Evolutionary conservation across 2,329 filamentous ascomycete species (phyloP).

Genomic region (Sarocladium oryzae): DNA sequence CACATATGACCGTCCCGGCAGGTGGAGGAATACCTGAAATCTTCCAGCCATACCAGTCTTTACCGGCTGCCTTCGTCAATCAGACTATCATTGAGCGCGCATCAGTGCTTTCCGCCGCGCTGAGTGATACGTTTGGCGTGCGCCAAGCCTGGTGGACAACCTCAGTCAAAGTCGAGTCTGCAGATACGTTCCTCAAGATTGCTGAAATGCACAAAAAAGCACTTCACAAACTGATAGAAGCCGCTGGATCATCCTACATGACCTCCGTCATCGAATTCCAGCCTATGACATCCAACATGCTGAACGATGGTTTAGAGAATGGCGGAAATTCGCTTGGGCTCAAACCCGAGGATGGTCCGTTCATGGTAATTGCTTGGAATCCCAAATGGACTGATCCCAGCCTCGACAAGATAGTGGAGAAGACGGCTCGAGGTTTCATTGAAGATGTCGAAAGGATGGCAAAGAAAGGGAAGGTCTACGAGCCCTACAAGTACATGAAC

Average conservation of each 20-base stretch:
- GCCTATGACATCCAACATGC: conserved; percentile 31
- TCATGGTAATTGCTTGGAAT: conserved; percentile 16
- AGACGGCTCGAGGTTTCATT: conserved; percentile 14
- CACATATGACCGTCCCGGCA: conserved; percentile 14
- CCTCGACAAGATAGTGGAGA: conserved; percentile 16
- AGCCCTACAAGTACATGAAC: conserved; percentile 32
- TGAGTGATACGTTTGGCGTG: background rate
- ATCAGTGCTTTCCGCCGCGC: background rate
- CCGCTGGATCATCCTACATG: background rate
- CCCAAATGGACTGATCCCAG: conserved; percentile 16
- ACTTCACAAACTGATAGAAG: background rate
- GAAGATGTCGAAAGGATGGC: conserved; percentile 12
- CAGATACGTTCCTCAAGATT: background rate
- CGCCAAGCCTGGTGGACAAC: background rate
- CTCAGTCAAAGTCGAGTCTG: background rate
- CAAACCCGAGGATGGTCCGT: conserved; percentile 15
- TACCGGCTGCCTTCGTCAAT: background rate
- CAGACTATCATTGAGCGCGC: background rate
- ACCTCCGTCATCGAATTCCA: conserved; percentile 22
- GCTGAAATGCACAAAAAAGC: background rate
- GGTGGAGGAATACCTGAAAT: background rate
- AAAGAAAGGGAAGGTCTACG: conserved; percentile 11
- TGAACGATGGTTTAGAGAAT: conserved; percentile 23
- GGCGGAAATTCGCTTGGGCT: conserved; percentile 29
- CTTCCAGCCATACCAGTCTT: background rate